Conservation (phyloP, 2,329 filamentous ascomycete species). For the Cordyceps sp. region DNA sequence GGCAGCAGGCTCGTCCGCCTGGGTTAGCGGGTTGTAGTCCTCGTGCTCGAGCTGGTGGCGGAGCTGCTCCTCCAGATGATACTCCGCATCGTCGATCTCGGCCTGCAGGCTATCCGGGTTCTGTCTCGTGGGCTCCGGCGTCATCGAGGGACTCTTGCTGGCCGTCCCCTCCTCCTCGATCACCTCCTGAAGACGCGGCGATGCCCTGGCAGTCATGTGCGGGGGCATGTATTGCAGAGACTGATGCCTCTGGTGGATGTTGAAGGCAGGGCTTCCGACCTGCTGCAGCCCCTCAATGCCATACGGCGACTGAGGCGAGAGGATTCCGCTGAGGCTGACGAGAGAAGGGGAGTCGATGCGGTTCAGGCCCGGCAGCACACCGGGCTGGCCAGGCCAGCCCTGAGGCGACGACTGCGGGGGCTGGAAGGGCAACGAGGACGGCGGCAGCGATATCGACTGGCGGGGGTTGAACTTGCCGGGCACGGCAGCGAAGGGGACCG, state of each 20-base stretch:
- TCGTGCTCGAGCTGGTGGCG: constrained; percentile 65
- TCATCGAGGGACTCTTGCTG: constrained; percentile 35
- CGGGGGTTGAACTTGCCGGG: constrained; percentile 47
- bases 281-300: constrained; percentile 31
- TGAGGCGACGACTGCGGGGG: constrained; percentile 44
- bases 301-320: constrained; percentile 50
- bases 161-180: constrained; percentile 50
- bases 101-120: constrained; percentile 60
- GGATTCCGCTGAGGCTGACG: constrained; percentile 31
- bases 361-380: constrained; percentile 34
- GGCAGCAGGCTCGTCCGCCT: constrained; percentile 11
- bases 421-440: constrained; percentile 49
- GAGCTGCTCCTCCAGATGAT: constrained; percentile 67
- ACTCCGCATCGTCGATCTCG: constrained; percentile 73
- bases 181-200: constrained; percentile 52
- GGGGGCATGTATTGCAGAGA: constrained; percentile 41
- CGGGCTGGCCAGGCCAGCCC: constrained; percentile 39
- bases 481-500: constrained; percentile 48
- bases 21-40: constrained; percentile 52
- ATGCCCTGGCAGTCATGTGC: constrained; percentile 36
- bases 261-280: constrained; percentile 22
- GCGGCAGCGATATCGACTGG: constrained; percentile 53
- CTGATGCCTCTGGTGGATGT: constrained; percentile 38
- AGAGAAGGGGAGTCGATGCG: constrained; percentile 49
- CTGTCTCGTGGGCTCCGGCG: constrained; percentile 29